phyloP scores from a whole-genome alignment of 2,329 filamentous ascomycete species.

The Curvularia sp. region DNA sequence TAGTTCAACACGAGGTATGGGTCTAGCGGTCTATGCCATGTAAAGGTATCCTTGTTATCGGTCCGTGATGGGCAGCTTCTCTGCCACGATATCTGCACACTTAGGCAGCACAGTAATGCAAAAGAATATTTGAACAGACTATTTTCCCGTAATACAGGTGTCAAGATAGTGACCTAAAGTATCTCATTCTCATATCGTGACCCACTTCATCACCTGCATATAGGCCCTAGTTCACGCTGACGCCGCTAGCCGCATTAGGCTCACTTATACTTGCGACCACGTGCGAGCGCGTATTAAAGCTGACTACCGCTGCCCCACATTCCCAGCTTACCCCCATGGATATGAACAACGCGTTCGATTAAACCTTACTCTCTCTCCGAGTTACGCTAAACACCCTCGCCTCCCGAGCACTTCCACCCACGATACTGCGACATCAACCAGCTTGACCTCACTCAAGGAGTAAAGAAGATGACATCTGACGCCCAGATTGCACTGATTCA shows the following conservation, averaged over 20 bases:
- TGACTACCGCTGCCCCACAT: conserved; percentile 9
- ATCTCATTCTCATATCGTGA: background rate
- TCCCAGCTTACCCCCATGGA: background rate
- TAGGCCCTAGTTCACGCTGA: conserved; percentile 2
- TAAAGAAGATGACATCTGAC: conserved; percentile 14
- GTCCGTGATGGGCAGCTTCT: background rate
- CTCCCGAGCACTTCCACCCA: background rate
- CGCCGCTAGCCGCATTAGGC: conserved; percentile 12
- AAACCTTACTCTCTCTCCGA: background rate
- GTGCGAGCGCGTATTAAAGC: conserved; percentile 6
- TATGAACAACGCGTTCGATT: background rate
- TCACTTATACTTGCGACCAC: conserved; percentile 4
- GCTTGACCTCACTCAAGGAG: background rate
- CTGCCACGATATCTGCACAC: background rate
- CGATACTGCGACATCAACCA: background rate
- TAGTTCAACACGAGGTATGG: background rate
- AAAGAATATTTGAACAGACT: background rate
- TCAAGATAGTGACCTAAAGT: background rate
- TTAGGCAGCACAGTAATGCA: background rate
- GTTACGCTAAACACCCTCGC: background rate
- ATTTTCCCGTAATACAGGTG: background rate
- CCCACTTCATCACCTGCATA: background rate
- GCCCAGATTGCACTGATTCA: conserved; percentile 20
- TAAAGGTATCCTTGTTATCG: background rate
- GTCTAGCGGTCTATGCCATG: background rate